A percentile compares a stretch with the other conserved stretches of the same genome.
Evolutionary conservation across 2,329 filamentous ascomycete species (phyloP).

Genomic region (Colletotrichum costaricense): DNA sequence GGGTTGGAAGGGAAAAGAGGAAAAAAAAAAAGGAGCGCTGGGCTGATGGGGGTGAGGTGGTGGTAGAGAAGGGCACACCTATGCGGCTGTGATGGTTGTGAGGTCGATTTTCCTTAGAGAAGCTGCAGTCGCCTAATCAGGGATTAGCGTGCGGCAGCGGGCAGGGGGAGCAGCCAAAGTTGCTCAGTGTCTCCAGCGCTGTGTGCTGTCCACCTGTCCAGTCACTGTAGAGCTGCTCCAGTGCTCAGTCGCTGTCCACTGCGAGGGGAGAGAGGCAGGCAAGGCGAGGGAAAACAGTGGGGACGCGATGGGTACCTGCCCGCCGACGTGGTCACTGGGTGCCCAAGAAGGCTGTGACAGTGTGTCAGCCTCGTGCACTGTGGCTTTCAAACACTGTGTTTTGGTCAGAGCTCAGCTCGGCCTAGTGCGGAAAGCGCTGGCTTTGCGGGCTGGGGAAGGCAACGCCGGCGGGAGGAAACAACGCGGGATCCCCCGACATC

Average conservation of each 20-base stretch:
- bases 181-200: conserved; percentile 7
- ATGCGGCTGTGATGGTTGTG: conserved; percentile 36
- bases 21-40: conserved; percentile 33
- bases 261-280: conserved; percentile 1
- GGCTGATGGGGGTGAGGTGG: conserved; percentile 26
- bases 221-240: no score
- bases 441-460: neutral
- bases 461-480: neutral
- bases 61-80: conserved; percentile 25
- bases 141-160: conserved; percentile 45
- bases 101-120: conserved; percentile 41
- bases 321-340: conserved; percentile 27
- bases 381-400: neutral
- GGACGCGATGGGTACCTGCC: conserved; percentile 11
- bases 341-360: conserved; percentile 16
- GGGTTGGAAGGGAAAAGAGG: neutral
- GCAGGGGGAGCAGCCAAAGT: conserved; percentile 15
- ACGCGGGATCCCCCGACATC: conserved; percentile 30
- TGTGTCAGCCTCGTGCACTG: neutral
- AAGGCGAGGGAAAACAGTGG: conserved; percentile 24
- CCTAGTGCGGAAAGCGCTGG: neutral
- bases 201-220: neutral
- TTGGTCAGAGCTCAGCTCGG: neutral
- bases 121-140: conserved; percentile 45
- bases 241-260: neutral